A percentile compares a stretch with the other conserved stretches of the same genome.
These are phyloP conservation scores for Ophiobolus disseminans DNA, from an alignment of 2,329 filamentous ascomycete genomes.

Conservation along the genomic window DNA sequence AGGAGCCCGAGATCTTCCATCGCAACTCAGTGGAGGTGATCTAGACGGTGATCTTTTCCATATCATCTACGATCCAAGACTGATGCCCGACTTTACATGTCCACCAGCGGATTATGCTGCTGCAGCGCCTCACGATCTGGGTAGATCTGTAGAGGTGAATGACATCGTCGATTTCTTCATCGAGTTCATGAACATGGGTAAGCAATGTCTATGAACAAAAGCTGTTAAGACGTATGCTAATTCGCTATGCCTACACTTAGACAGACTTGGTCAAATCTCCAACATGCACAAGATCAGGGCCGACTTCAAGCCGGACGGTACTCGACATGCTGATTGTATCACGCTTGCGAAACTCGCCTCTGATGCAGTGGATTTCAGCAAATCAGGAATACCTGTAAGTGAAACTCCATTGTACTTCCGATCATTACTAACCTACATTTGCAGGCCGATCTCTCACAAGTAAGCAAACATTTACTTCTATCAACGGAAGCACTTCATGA, in stretches of 20 bases:
- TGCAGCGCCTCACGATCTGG: slow-evolving; percentile 64
- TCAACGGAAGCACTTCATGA: background rate
- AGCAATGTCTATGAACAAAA: too few relatives aligned
- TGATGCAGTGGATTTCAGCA: slow-evolving; percentile 41
- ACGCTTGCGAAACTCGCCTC: slow-evolving; percentile 50
- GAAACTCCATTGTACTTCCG: background rate
- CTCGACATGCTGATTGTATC: slow-evolving; percentile 41
- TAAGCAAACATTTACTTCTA: background rate
- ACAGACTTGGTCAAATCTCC: slow-evolving; percentile 53
- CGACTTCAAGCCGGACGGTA: slow-evolving; percentile 43
- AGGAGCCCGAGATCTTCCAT: slow-evolving; percentile 76
- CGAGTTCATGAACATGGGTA: slow-evolving; percentile 52
- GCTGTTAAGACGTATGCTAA: too few relatives aligned
- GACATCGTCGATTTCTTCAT: slow-evolving; percentile 86
- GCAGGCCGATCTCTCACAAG: slow-evolving; percentile 13
- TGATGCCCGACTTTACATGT: slow-evolving; percentile 56
- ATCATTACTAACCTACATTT: background rate
- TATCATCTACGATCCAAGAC: slow-evolving; percentile 72
- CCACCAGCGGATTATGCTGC: slow-evolving; percentile 74
- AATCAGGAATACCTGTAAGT: slow-evolving; percentile 32
- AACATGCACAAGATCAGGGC: slow-evolving; percentile 52
- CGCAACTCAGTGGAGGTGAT: slow-evolving; percentile 80
- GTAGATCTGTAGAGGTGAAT: slow-evolving; percentile 62
- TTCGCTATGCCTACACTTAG: too few relatives aligned
- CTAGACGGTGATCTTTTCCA: slow-evolving; percentile 85